Conservation (phyloP, 768 basidiomycete species). For the Grammothele lineata region DNA sequence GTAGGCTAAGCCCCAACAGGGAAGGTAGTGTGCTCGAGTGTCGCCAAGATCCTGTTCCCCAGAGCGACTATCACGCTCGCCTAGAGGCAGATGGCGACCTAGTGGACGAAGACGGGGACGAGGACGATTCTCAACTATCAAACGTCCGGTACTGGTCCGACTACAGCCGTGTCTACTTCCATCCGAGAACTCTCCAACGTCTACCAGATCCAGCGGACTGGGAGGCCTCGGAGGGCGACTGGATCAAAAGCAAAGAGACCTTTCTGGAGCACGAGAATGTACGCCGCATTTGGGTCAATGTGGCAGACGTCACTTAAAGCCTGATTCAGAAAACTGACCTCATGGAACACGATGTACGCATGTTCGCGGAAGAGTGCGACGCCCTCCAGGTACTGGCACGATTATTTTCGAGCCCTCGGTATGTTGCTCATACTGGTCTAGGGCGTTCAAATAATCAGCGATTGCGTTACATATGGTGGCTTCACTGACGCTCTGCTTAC, state of each 20-base stretch:
- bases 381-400: slow-evolving; percentile 52
- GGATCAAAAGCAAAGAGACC: slow-evolving; percentile 46
- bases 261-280: slow-evolving; percentile 53
- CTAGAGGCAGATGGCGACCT: slow-evolving; percentile 24
- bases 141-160: slow-evolving; percentile 65
- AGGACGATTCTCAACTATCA: slow-evolving; percentile 9
- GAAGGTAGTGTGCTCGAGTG: slow-evolving; percentile 44
- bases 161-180: slow-evolving; percentile 58
- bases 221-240: slow-evolving; percentile 51
- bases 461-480: slow-evolving; percentile 59
- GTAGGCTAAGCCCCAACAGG: no score
- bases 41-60: slow-evolving; percentile 47
- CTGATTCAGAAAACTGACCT: slow-evolving; percentile 31
- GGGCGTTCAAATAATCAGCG: slow-evolving; percentile 69
- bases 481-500: slow-evolving; percentile 58
- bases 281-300: no score
- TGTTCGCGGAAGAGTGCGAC: slow-evolving; percentile 73
- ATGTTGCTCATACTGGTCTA: slow-evolving; percentile 24
- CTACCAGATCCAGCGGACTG: slow-evolving; percentile 56
- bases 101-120: slow-evolving; percentile 14
- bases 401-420: no score
- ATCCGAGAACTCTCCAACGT: slow-evolving; percentile 60
- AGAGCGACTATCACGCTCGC: slow-evolving; percentile 51
- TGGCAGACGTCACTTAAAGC: no score
- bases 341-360: slow-evolving; percentile 65